phyloP scores from a whole-genome alignment of 139 green algal species.

The Chlorella sp. region DNA sequence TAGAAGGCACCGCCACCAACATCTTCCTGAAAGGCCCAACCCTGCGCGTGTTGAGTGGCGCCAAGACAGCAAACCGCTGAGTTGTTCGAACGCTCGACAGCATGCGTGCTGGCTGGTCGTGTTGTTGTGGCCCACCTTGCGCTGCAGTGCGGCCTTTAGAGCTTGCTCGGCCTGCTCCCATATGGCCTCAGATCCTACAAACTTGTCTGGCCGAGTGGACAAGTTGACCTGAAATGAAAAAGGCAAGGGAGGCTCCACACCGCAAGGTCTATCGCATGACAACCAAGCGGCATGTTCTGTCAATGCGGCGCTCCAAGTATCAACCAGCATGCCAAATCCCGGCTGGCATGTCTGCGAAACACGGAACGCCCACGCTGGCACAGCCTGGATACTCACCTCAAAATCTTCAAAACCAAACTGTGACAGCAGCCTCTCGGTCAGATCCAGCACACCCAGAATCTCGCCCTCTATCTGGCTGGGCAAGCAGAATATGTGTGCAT shows the following conservation, averaged over 20 bases:
- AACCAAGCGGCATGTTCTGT: too few species aligned
- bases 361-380: too few species aligned
- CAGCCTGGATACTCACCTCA: conserved; percentile 80
- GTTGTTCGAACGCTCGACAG: too few species aligned
- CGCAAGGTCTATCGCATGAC: too few species aligned
- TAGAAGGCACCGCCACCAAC: conserved; percentile 97
- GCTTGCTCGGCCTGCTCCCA: conserved; percentile 88
- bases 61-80: too few species aligned
- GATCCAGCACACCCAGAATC: conserved; percentile 88
- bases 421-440: conserved; percentile 88
- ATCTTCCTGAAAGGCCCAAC: conserved; percentile 75
- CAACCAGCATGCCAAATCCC: not conserved
- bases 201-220: conserved; percentile 94
- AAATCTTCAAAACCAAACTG: conserved; percentile 95
- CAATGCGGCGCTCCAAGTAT: too few species aligned
- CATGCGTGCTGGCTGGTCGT: too few species aligned
- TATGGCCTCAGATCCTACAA: conserved; percentile 89
- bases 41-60: conserved; percentile 62
- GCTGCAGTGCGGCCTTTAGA: conserved; percentile 80
- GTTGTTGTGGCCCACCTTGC: conserved; percentile 84
- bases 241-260: too few species aligned
- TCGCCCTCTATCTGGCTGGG: conserved; percentile 90
- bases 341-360: not conserved
- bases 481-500: conserved; percentile 99
- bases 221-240: conserved; percentile 69